A percentile compares a stretch with the other conserved stretches of the same genome.
Conservation (phyloP, 306 rosid species). For the peach (Prunus persica) region Prunus_persica_NCBIv2 NC_034015.1:5723501-5724000, state of each 20-base stretch:
- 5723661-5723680: constrained; percentile 65
- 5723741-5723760: constrained; percentile 95
- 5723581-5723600: constrained; percentile 57
- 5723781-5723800: constrained; percentile 75
- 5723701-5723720: constrained; percentile 84
- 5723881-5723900: no score
- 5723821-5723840: constrained; percentile 3
- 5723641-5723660: constrained; percentile 82
- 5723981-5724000: no score
- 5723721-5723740: constrained; percentile 93
- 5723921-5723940: no score
- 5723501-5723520: neutral
- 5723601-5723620: constrained; percentile 72
- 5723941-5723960: no score
- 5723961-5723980: no score
- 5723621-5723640: constrained; percentile 72
- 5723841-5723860: neutral
- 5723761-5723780: constrained; percentile 94
- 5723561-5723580: constrained; percentile 60
- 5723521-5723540: neutral
- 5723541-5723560: constrained; percentile 21
- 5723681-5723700: constrained; percentile 78
- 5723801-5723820: constrained; percentile 56
- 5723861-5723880: no score
- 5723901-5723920: no score